A percentile compares a stretch with the other conserved stretches of the same genome.
Evolutionary conservation across 2,329 filamentous ascomycete genomes (phyloP).

Genomic region (Aspergillus brunneoviolaceus): DNA sequence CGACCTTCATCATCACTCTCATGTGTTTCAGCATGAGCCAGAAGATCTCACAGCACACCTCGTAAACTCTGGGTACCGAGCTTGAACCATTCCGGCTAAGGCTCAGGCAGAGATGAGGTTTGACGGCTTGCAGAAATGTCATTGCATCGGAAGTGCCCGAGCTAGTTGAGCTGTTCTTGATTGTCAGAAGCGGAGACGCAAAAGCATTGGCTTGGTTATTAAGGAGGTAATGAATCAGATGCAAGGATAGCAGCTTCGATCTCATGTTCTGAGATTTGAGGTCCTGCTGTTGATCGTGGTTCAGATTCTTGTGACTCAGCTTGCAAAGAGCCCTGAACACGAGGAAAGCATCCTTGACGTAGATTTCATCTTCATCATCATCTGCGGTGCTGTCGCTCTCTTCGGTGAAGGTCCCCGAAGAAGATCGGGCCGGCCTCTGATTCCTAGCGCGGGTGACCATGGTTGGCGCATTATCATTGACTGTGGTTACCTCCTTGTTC

Average conservation of each 20-base stretch:
- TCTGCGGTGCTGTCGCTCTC: slow-evolving; percentile 45
- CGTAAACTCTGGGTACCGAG: slow-evolving; percentile 86
- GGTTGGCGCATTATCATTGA: slow-evolving; percentile 67
- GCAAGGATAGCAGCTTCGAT: slow-evolving; percentile 90
- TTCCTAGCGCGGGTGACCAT: slow-evolving; percentile 62
- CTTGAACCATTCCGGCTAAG: slow-evolving; percentile 94
- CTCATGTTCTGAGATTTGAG: slow-evolving; percentile 94
- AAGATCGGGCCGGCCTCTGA: slow-evolving; percentile 48
- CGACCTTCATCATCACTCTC: slow-evolving; percentile 86
- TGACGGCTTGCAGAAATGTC: slow-evolving; percentile 88
- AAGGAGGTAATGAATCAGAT: slow-evolving; percentile 90
- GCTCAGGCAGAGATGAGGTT: slow-evolving; percentile 94
- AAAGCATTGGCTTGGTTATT: slow-evolving; percentile 94
- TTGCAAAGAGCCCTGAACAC: slow-evolving; percentile 98
- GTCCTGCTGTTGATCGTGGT: slow-evolving; percentile 88
- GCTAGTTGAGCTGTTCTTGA: slow-evolving; percentile 84
- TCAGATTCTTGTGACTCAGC: slow-evolving; percentile 86
- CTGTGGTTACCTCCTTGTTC: slow-evolving; percentile 64
- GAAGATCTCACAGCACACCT: slow-evolving; percentile 95
- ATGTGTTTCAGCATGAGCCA: slow-evolving; percentile 96
- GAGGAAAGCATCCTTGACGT: slow-evolving; percentile 93
- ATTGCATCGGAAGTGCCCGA: slow-evolving; percentile 77
- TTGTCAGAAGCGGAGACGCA: slow-evolving; percentile 85
- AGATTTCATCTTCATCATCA: slow-evolving; percentile 86
- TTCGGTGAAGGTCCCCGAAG: slow-evolving; percentile 38